Evolutionary conservation across 768 basidiomycete genomes (phyloP).

Genomic region (Auricularia sp.): DNA sequence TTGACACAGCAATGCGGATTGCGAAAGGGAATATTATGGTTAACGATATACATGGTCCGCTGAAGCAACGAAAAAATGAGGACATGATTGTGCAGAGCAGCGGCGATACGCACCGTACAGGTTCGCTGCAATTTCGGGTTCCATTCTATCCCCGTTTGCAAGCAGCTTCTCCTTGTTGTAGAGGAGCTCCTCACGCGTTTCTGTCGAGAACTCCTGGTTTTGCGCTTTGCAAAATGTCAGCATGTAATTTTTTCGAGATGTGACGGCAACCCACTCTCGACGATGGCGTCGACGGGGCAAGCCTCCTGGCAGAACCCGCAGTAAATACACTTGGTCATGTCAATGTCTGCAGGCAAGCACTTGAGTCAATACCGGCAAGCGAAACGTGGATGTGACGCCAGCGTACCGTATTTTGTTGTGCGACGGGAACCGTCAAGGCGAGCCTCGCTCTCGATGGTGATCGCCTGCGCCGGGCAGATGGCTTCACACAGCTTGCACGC

Average conservation of each 20-base stretch:
- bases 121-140: conserved; percentile 97
- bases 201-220: conserved; percentile 95
- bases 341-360: conserved; percentile 56
- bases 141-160: conserved; percentile 90
- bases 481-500: conserved; percentile 99
- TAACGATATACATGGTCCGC: conserved; percentile 84
- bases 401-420: conserved; percentile 91
- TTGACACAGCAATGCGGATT: too few species aligned
- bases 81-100: conserved; percentile 12
- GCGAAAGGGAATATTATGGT: too few species aligned
- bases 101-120: conserved; percentile 46
- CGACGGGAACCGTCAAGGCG: conserved; percentile 90
- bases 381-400: conserved; percentile 5
- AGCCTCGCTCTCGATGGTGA: conserved; percentile 97
- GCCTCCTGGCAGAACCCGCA: conserved; percentile 99
- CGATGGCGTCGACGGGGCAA: conserved; percentile 98
- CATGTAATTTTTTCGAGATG: conserved; percentile 5
- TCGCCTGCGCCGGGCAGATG: conserved; percentile 98
- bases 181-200: conserved; percentile 93
- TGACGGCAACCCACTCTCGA: conserved; percentile 66
- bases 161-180: conserved; percentile 99
- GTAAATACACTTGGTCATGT: conserved; percentile 99
- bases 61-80: conserved; percentile 20
- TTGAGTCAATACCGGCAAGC: conserved; percentile 8
- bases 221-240: conserved; percentile 47